phyloP scores from a whole-genome alignment of 2,329 filamentous ascomycete species.

The Cladosporium sphaerospermum region DNA sequence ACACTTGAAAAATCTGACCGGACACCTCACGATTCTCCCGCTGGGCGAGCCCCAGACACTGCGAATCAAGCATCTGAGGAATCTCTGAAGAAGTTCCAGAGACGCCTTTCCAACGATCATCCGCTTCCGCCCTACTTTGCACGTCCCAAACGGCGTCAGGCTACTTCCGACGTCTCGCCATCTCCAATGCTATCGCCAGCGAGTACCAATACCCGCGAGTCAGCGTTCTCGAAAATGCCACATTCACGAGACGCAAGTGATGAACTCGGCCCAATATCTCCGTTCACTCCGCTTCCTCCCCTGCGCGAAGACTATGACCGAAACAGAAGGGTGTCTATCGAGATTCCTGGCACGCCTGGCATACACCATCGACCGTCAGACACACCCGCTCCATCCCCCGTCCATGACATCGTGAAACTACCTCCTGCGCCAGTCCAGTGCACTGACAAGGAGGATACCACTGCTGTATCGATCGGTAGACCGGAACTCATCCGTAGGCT shows the following conservation, averaged over 20 bases:
- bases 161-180: not conserved
- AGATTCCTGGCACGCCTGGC: slow-evolving; percentile 5
- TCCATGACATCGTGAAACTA: not conserved
- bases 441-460: too few species aligned
- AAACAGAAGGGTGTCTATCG: slow-evolving; percentile 8
- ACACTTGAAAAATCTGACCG: not conserved
- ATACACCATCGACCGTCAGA: slow-evolving; percentile 6
- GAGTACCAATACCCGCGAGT: not conserved
- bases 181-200: not conserved
- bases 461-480: too few species aligned
- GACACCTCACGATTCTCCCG: not conserved
- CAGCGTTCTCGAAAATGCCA: not conserved
- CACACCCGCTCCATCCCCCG: not conserved
- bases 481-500: too few species aligned
- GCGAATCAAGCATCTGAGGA: not conserved
- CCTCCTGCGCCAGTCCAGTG: not conserved
- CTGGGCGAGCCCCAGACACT: not conserved
- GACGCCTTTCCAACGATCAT: not conserved
- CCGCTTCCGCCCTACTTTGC: not conserved
- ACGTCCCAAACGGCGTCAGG: not conserved
- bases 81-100: not conserved
- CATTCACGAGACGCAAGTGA: not conserved
- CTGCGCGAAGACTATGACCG: slow-evolving; percentile 12
- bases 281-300: slow-evolving; percentile 6
- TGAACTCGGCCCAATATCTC: not conserved